Conservation (phyloP, 805 yeast species). For the Saccharomycopsis fibuligera region DNA sequence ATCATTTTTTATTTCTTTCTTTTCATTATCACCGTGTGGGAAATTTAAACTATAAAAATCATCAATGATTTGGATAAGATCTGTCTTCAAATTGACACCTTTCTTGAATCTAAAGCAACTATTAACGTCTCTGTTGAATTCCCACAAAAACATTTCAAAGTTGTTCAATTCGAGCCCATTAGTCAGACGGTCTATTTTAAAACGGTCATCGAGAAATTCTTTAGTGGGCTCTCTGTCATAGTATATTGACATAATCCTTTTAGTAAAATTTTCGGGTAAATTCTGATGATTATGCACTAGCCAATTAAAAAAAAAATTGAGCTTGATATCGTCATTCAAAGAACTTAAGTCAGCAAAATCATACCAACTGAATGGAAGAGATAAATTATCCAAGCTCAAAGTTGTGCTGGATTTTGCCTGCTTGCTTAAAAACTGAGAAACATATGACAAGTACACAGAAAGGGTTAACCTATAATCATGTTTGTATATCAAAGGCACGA, state of each 20-base stretch:
- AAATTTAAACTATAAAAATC: background rate
- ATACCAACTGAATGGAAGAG: slow-evolving; percentile 19
- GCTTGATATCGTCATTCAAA: slow-evolving; percentile 11
- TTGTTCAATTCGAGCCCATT: background rate
- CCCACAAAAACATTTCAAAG: background rate
- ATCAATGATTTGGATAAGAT: background rate
- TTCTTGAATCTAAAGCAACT: too few species aligned
- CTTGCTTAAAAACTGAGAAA: background rate
- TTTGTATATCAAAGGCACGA: background rate
- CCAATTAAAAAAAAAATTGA: background rate
- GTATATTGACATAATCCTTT: background rate
- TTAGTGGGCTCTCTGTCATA: background rate
- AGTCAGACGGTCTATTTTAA: background rate
- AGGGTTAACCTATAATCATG: background rate
- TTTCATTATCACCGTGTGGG: too few species aligned
- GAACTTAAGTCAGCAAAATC: slow-evolving; percentile 14
- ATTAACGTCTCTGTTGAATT: background rate
- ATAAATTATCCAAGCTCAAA: background rate
- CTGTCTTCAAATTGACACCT: background rate
- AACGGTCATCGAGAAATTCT: background rate
- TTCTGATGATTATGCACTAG: background rate
- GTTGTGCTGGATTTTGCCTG: background rate
- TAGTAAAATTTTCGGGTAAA: background rate
- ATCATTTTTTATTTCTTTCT: too few species aligned
- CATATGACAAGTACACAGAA: background rate